Evolutionary conservation across 1,139 yeast species (phyloP).

Genomic region (Candida pseudoviswanathii): DNA sequence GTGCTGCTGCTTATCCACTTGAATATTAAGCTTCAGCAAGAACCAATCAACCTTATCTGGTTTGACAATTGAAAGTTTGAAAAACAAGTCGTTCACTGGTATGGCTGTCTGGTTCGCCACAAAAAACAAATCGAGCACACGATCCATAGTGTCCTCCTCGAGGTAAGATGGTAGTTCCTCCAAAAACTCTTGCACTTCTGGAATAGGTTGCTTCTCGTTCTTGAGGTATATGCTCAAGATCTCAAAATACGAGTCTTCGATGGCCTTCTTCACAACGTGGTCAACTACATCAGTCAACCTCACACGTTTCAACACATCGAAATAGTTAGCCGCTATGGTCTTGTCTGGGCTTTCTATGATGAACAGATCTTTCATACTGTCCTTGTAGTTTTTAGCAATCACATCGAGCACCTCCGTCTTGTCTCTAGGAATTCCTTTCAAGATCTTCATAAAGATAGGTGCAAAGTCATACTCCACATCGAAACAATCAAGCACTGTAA

Average conservation of each 20-base stretch:
- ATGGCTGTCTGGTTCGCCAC: constrained; percentile 16
- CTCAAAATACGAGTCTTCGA: constrained; percentile 15
- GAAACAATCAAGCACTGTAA: constrained; percentile 8
- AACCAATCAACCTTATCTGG: constrained; percentile 18
- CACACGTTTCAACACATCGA: constrained; percentile 8
- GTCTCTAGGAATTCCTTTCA: constrained; percentile 1
- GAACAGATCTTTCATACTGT: background rate
- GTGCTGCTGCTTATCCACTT: constrained; percentile 8
- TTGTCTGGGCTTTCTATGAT: constrained; percentile 4
- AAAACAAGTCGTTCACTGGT: constrained; percentile 33
- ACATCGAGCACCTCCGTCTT: constrained; percentile 3
- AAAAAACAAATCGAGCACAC: constrained; percentile 26
- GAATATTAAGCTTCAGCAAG: constrained; percentile 9
- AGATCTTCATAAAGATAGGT: constrained; percentile 4
- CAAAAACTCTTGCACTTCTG: constrained; percentile 15
- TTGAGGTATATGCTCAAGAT: constrained; percentile 10
- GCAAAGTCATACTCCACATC: background rate
- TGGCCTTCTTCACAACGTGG: constrained; percentile 24
- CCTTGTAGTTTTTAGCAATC: background rate
- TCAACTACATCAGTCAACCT: constrained; percentile 7
- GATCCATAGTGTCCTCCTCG: constrained; percentile 28
- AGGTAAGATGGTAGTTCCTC: constrained; percentile 29
- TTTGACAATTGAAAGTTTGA: constrained; percentile 25
- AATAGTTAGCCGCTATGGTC: constrained; percentile 6
- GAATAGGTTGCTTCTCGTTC: constrained; percentile 3